Base-by-base conservation (phyloP, 768 basidiomycete genomes). In the Pleurotus salmoneostramineus region DNA sequence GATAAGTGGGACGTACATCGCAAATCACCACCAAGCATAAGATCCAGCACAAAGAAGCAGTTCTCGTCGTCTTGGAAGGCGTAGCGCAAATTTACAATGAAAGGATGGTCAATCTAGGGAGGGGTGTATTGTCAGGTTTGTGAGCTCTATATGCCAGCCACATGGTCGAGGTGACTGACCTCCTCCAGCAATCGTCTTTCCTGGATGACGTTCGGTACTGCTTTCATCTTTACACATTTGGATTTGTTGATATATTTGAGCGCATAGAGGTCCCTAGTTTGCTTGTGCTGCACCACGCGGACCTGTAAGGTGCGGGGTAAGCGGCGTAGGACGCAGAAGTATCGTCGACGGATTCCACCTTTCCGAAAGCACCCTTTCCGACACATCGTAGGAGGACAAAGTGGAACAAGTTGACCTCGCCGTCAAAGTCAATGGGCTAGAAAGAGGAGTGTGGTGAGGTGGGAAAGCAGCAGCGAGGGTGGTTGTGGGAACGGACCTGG, bases 211-310 rank as follows among this genome's bases (percentile, higher is more conserved):
- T 99, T 98, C 21, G 93, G 87, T 37, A 98, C 95, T 1, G 95
- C 95, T 67, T 95, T 95, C 94, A 97, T 97, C 79, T 95, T 95
- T 61, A 97, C 94, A 64, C 91, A 97, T 79, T 96, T 95, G 43
- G 90, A 71, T 73, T 99, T 99, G 79, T 98, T 98, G 74, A 99
- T 99, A 76, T 99, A 99, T 73, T 99, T 99, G 72, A 99, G 85
- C 4, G 97, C 97, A 66, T 95, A 98, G 46, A 99, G 81, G 14
- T 94, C 90, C 61, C 93, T 89, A n/a, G 94, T 91, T 72, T 98
- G 93, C 69, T 98, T 99, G 77, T 98, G 97, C 73, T 99, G 96
- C 5, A 99, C 97, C 60, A 99, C 96, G 45, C 97, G 90, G 75
- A 99, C 96, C 96, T 98, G 62, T 43, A 52, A 50, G 57, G 58